phyloP scores from a whole-genome alignment of 768 basidiomycete species.

The Suillus discolor region DNA sequence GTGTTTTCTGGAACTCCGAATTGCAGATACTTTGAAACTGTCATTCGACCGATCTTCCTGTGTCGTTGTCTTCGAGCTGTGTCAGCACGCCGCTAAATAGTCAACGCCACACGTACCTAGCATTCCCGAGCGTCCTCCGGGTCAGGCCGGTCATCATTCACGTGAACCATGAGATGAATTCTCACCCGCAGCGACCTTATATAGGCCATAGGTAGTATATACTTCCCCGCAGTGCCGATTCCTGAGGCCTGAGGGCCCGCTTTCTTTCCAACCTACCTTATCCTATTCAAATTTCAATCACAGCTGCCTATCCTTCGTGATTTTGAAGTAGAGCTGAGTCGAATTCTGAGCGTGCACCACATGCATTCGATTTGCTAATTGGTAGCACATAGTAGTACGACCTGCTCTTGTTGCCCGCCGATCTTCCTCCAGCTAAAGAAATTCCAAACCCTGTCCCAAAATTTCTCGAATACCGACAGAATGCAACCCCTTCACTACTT shows the following conservation, averaged over 20 bases:
- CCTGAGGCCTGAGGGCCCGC: conserved; percentile 55
- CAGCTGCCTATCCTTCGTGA: conserved; percentile 58
- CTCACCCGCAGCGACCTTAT: no score
- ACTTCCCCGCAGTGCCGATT: conserved; percentile 13
- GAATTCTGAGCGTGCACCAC: conserved; percentile 41
- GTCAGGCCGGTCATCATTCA: no score
- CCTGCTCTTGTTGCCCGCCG: conserved; percentile 60
- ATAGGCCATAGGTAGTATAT: no score
- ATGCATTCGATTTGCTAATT: conserved; percentile 65
- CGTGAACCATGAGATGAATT: background rate
- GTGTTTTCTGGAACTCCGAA: no score
- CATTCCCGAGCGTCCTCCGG: no score
- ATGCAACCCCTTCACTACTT: conserved; percentile 25
- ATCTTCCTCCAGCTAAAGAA: conserved; percentile 76
- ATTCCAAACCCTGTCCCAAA: conserved; percentile 78
- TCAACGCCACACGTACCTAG: no score
- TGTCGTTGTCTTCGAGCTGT: no score
- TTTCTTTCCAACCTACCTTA: conserved; percentile 47
- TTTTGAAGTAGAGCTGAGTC: conserved; percentile 60
- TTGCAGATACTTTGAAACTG: no score
- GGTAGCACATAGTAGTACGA: background rate
- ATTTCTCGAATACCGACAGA: conserved; percentile 65
- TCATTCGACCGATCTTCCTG: no score
- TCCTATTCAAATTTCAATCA: conserved; percentile 61
- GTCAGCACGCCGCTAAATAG: no score